Evolutionary conservation across 768 basidiomycete genomes (phyloP).

Genomic region (Aureoboletus auriporus): DNA sequence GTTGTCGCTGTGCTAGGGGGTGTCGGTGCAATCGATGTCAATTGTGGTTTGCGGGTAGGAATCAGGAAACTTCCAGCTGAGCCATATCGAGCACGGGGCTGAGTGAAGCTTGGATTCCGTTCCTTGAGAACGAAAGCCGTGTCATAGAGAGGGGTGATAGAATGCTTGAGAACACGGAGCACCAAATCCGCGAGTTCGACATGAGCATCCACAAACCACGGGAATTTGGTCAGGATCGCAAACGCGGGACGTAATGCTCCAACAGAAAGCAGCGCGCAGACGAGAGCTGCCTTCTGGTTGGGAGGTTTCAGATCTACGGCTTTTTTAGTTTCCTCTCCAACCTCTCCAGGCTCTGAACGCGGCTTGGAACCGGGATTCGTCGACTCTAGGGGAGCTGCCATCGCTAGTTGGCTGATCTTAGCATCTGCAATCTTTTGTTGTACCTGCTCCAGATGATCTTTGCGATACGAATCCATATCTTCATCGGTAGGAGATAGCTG

Average conservation of each 20-base stretch:
- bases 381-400: conserved; percentile 79
- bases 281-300: conserved; percentile 79
- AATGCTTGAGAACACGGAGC: conserved; percentile 67
- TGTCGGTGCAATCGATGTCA: conserved; percentile 77
- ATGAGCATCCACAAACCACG: conserved; percentile 79
- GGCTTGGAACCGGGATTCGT: conserved; percentile 38
- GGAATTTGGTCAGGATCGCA: conserved; percentile 75
- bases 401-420: conserved; percentile 72
- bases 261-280: conserved; percentile 77
- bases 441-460: conserved; percentile 62
- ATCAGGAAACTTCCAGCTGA: conserved; percentile 49
- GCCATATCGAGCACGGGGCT: conserved; percentile 62
- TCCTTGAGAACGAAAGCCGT: conserved; percentile 48
- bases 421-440: conserved; percentile 63
- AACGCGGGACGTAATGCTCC: conserved; percentile 80
- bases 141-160: conserved; percentile 67
- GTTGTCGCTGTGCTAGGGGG: conserved; percentile 71
- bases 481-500: conserved; percentile 74
- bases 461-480: conserved; percentile 65
- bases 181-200: conserved; percentile 85
- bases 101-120: conserved; percentile 56
- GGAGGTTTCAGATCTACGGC: conserved; percentile 37
- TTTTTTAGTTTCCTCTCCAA: conserved; percentile 36
- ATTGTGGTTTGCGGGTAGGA: conserved; percentile 53
- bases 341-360: conserved; percentile 34